phyloP scores from a whole-genome alignment of 495 filamentous ascomycete species.

The Podospora bellae-mahoneyi region DNA sequence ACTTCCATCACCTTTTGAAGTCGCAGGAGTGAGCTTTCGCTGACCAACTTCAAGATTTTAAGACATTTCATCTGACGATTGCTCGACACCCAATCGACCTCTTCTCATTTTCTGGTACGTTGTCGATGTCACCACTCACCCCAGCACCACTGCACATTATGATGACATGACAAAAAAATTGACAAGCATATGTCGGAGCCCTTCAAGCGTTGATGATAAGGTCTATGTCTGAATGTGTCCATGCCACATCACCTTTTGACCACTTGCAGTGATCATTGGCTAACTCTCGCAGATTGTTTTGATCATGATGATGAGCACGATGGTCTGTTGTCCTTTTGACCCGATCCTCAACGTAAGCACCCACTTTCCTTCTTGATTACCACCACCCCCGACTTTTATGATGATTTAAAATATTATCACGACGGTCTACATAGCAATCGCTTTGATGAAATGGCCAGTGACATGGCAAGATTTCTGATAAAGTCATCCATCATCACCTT shows the following conservation, averaged over 20 bases:
- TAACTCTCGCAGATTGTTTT: conserved; percentile 24
- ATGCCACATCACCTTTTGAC: conserved; percentile 24
- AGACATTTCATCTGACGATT: neutral
- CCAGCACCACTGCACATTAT: conserved; percentile 32
- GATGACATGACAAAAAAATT: conserved; percentile 65
- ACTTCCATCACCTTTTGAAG: conserved; percentile 10
- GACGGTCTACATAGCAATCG: conserved; percentile 96
- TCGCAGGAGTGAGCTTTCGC: conserved; percentile 7
- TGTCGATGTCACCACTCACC: neutral
- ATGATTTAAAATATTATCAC: conserved; percentile 79
- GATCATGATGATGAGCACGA: neutral
- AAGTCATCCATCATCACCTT: conserved; percentile 17
- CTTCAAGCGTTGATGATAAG: conserved; percentile 57
- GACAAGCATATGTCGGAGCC: conserved; percentile 90
- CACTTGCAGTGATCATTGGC: conserved; percentile 7
- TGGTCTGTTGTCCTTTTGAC: neutral
- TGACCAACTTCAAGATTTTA: conserved; percentile 18
- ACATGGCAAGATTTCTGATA: conserved; percentile 74
- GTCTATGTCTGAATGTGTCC: conserved; percentile 42
- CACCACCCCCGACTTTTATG: conserved; percentile 33
- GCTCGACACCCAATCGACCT: neutral
- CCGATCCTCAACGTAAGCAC: conserved; percentile 16
- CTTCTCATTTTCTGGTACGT: conserved; percentile 22
- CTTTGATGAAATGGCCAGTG: conserved; percentile 91
- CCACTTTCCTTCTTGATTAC: conserved; percentile 8